phyloP scores from a whole-genome alignment of 2,329 filamentous ascomycete genomes.

The Alternaria sp. region DNA sequence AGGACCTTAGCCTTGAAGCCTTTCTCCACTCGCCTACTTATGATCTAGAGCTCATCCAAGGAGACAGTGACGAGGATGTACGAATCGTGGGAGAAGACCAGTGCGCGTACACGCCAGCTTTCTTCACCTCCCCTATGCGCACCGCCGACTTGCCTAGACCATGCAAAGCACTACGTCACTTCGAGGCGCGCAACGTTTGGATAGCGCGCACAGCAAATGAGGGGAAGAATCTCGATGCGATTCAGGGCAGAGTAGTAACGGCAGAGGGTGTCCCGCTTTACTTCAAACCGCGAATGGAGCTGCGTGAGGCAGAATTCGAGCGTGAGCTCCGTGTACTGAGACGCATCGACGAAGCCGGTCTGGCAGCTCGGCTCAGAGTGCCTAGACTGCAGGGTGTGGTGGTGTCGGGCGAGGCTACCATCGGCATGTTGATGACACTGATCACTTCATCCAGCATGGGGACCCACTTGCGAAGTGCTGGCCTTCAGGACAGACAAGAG shows the following conservation, averaged over 20 bases:
- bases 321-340: constrained; percentile 5
- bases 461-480: not conserved
- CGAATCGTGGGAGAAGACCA: constrained; percentile 1
- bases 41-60: not conserved
- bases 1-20: constrained; percentile 4
- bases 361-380: not conserved
- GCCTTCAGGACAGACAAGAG: not conserved
- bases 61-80: not conserved
- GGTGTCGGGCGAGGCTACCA: constrained; percentile 3
- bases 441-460: constrained; percentile 2
- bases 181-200: not conserved
- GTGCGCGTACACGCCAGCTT: constrained; percentile 1
- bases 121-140: not conserved
- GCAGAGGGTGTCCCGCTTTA: not conserved
- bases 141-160: not conserved
- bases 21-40: constrained; percentile 9
- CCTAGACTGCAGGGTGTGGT: constrained; percentile 4
- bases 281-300: constrained; percentile 11
- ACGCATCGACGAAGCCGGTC: constrained; percentile 1
- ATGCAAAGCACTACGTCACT: not conserved
- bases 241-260: constrained; percentile 8
- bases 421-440: constrained; percentile 8
- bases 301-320: constrained; percentile 7
- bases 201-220: not conserved
- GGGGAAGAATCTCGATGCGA: not conserved